Evolutionary conservation across 306 rosid species (phyloP).

Genomic region (Lathyrus oleraceus): DNA sequence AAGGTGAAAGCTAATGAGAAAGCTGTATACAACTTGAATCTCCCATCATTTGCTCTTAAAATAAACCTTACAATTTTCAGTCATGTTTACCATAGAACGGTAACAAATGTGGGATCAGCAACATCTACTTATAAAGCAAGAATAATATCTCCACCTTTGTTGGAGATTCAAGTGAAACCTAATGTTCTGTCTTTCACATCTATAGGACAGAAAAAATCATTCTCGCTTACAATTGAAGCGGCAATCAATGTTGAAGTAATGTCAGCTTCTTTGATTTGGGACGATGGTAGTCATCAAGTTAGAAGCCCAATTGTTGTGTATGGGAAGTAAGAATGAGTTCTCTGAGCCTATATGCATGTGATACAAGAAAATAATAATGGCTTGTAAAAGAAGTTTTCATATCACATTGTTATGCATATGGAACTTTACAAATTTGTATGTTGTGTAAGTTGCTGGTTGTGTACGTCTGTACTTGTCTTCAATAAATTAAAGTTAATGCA

Average conservation of each 20-base stretch:
- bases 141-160: slow-evolving; percentile 2
- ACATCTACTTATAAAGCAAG: slow-evolving; percentile 23
- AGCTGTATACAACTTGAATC: slow-evolving; percentile 39
- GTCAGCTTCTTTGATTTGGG: slow-evolving; percentile 43
- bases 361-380: no score
- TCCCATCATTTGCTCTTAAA: slow-evolving; percentile 50
- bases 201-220: slow-evolving; percentile 34
- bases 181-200: slow-evolving; percentile 33
- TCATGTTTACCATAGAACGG: slow-evolving; percentile 19
- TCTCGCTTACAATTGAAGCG: slow-evolving; percentile 32
- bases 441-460: neutral
- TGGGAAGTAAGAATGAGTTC: neutral
- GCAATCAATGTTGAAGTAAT: neutral
- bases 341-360: neutral
- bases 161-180: slow-evolving; percentile 40
- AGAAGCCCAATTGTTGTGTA: slow-evolving; percentile 43
- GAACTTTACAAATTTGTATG: neutral
- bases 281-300: slow-evolving; percentile 39
- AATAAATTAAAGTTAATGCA: no score
- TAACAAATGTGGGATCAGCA: slow-evolving; percentile 25
- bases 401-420: neutral
- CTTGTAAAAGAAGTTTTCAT: no score
- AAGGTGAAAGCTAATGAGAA: neutral
- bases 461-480: neutral
- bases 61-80: neutral